phyloP scores from a whole-genome alignment of 2,329 filamentous ascomycete species.

The Fusarium sp. region DNA sequence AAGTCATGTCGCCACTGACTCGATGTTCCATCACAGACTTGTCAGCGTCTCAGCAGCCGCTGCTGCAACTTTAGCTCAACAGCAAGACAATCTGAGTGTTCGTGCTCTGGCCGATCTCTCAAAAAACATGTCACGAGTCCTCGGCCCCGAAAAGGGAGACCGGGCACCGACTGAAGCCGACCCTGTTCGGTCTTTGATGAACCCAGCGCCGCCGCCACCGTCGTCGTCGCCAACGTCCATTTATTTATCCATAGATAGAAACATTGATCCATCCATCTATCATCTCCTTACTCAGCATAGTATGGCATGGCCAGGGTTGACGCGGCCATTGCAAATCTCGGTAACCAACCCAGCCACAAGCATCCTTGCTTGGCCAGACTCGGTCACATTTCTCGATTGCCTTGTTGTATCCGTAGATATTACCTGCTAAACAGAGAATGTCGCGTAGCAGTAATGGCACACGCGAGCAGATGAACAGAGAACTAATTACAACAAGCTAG shows the following conservation, averaged over 20 bases:
- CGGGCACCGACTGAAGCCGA: slow-evolving; percentile 16
- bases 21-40: slow-evolving; percentile 1
- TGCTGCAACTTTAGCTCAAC: neutral
- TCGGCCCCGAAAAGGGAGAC: slow-evolving; percentile 10
- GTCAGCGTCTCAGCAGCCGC: neutral
- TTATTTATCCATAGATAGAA: slow-evolving; percentile 37
- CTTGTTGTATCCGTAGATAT: neutral
- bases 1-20: slow-evolving; percentile 12
- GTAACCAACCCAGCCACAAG: slow-evolving; percentile 31
- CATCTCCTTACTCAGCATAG: neutral
- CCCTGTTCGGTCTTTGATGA: slow-evolving; percentile 15
- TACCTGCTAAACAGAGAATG: neutral
- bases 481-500: neutral
- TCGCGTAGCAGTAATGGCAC: neutral
- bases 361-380: slow-evolving; percentile 11
- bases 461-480: neutral
- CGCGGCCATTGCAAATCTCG: slow-evolving; percentile 39
- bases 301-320: slow-evolving; percentile 3
- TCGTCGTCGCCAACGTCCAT: slow-evolving; percentile 4
- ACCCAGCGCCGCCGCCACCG: slow-evolving; percentile 27
- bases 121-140: neutral
- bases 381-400: slow-evolving; percentile 11
- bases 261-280: slow-evolving; percentile 8
- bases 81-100: neutral
- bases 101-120: neutral